phyloP scores from a whole-genome alignment of 78 protist species.

The slime mould (Dictyostelium discoideum) region dicty_2.7 NC_007088.5:2024001-2024500 shows the following conservation, averaged over 20 bases:
- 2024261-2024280: background rate
- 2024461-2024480: conserved; percentile 62
- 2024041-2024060: conserved; percentile 25
- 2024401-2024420: conserved; percentile 43
- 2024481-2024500: conserved; percentile 56
- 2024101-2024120: conserved; percentile 58
- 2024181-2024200: background rate
- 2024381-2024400: conserved; percentile 66
- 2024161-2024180: conserved; percentile 16
- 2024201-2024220: background rate
- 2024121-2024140: conserved; percentile 53
- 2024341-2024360: conserved; percentile 49
- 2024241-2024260: background rate
- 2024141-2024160: conserved; percentile 44
- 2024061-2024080: conserved; percentile 32
- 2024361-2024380: conserved; percentile 18
- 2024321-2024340: conserved; percentile 73
- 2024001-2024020: conserved; percentile 32
- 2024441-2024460: conserved; percentile 70
- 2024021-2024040: conserved; percentile 49
- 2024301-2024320: conserved; percentile 33
- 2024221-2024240: background rate
- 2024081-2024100: conserved; percentile 72
- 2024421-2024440: conserved; percentile 43
- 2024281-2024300: conserved; percentile 40